phyloP scores from a whole-genome alignment of 2,329 filamentous ascomycete species.

The Nothopassalora personata region DNA sequence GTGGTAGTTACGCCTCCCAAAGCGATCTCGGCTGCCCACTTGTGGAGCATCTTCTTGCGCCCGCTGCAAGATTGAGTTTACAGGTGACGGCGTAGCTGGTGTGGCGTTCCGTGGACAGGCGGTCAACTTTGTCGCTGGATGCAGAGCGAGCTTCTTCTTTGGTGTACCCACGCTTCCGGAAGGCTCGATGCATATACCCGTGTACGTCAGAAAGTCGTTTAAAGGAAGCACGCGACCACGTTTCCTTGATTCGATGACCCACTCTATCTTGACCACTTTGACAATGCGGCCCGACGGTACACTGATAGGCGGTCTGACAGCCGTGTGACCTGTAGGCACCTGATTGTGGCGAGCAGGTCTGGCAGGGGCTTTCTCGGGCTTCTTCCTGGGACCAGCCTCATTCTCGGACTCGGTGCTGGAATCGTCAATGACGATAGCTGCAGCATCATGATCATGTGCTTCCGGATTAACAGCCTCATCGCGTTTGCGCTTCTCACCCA shows the following conservation, averaged over 20 bases:
- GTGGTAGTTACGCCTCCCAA: slow-evolving; percentile 21
- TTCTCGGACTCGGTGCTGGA: slow-evolving; percentile 36
- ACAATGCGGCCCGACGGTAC: slow-evolving; percentile 33
- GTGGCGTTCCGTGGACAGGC: slow-evolving; percentile 5
- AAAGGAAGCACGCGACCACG: slow-evolving; percentile 42
- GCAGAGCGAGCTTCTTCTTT: slow-evolving; percentile 8
- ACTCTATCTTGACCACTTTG: slow-evolving; percentile 50
- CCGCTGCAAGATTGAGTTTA: slow-evolving; percentile 43
- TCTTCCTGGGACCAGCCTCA: slow-evolving; percentile 13
- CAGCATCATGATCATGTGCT: slow-evolving; percentile 4
- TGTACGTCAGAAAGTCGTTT: slow-evolving; percentile 48
- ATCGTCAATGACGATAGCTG: slow-evolving; percentile 22
- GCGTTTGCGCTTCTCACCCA: slow-evolving; percentile 14
- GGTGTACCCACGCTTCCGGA: slow-evolving; percentile 23
- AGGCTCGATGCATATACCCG: slow-evolving; percentile 41
- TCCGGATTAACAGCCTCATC: slow-evolving; percentile 9
- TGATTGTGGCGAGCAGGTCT: background rate
- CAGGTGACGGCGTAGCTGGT: slow-evolving; percentile 2
- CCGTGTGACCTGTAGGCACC: no score
- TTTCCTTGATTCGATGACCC: slow-evolving; percentile 48
- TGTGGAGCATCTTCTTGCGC: slow-evolving; percentile 42
- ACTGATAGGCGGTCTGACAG: background rate
- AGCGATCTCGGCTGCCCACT: slow-evolving; percentile 16
- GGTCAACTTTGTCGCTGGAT: slow-evolving; percentile 6
- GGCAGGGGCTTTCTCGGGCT: background rate